Evolutionary conservation across 352 stramenopile species (phyloP), one percentile per base, ranked within the genome.

Genomic region (Globisporangium barbulae): DNA sequence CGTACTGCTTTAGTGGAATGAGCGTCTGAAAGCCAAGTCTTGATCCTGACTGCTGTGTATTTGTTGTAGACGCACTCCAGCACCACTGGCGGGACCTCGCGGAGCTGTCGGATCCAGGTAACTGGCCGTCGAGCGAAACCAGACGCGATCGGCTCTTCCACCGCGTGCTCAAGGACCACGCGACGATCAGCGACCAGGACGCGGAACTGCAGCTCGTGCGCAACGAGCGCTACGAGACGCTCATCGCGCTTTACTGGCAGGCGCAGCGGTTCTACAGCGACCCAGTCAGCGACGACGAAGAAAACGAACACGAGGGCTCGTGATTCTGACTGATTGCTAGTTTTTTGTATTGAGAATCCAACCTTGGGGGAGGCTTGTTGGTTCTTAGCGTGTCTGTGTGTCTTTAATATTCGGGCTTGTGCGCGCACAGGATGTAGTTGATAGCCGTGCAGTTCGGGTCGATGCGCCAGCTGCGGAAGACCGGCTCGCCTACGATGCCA

Each of bases 401-500:
- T 17, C 30, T 25, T 45, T 68, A 66, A 25, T 76, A 63, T 48
- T 73, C 55, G 22, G 77, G 75, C 60, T 93, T 95, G 28, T 79
- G 70, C 19, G 85, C 87, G 52, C 81, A 91, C 56, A 95, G 65
- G 65, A 94, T 89, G 73, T 95, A 95, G 65, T 95, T 95, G 69
- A 95, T 70, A 53, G 76, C 72, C 47, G 78, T 91, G 69, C 81
- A 92, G 54, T 76, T 89, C 19, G 79, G 71, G 59, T 91, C 72
- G 55, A 93, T 86, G 59, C 67, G 76, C 87, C 87, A 95, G 48
- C 78, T 87, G 49, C 76, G 76, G 31, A 83, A 74, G 42, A 94
- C 81, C 37, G 85, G 87, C 50, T 91, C 79, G 33, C 85, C 87
- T 12, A 95, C 76, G 65, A 95, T 92, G 0, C 87, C 87, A 0